Percentiles rank a stretch among this genome's conserved stretches.
These are phyloP conservation scores for Dacryopinax primogenitus DNA, from an alignment of 768 basidiomycete genomes.

Conservation along the genomic window DNA sequence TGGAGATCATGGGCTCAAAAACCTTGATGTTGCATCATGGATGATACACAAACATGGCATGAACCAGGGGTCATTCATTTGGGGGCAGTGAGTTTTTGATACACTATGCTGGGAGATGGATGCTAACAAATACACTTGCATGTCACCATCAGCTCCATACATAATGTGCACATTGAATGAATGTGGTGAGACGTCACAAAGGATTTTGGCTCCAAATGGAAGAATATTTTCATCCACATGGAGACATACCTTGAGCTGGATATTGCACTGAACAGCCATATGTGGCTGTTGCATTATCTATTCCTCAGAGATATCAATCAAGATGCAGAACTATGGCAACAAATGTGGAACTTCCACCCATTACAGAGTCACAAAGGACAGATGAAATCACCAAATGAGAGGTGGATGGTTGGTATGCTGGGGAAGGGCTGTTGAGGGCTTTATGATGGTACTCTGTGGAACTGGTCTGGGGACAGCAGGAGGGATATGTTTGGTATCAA, in stretches of 20 bases:
- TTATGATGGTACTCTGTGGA: not conserved
- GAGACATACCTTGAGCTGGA: constrained; percentile 6
- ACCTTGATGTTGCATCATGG: constrained; percentile 11
- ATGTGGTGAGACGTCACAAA: constrained; percentile 12
- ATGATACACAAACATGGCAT: constrained; percentile 8
- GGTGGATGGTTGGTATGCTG: not conserved
- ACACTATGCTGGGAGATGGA: not conserved
- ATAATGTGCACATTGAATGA: constrained; percentile 11
- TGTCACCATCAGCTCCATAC: constrained; percentile 9
- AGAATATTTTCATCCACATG: not conserved
- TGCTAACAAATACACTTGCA: not conserved
- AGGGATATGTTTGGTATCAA: constrained; percentile 18
- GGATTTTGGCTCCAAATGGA: constrained; percentile 6
- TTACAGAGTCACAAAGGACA: not conserved
- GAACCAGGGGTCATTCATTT: constrained; percentile 12
- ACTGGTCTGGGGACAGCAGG: not conserved
- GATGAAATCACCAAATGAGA: not conserved
- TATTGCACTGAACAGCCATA: not conserved
- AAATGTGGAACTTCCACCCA: constrained; percentile 9
- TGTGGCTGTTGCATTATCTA: constrained; percentile 12
- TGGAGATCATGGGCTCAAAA: constrained; percentile 10
- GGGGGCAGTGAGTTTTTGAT: constrained; percentile 10
- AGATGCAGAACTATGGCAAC: not conserved
- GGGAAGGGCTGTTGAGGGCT: not conserved
- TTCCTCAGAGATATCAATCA: constrained; percentile 10